Evolutionary conservation across 208 protist genomes (phyloP), one percentile per base, ranked within the genome.

Genomic region (Angomonas deanei): DNA sequence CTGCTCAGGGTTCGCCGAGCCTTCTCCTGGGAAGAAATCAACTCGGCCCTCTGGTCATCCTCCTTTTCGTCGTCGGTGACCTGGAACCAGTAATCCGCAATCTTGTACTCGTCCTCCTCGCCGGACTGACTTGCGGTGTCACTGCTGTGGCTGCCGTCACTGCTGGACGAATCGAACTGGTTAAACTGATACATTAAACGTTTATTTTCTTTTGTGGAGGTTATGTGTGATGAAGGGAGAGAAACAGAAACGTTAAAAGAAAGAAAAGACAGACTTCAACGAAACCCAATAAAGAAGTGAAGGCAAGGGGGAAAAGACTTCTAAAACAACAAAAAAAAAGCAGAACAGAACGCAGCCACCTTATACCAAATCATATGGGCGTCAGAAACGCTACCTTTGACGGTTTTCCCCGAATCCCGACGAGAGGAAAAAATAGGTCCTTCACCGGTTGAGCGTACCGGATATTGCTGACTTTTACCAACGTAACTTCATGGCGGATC

Each of bases 61-160:
- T 74, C 75, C 53, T 88, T 82, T 24, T 91, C 86, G 33, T 87
- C 83, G 55, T 92, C 83, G 33, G 85, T 88, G 38, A 78, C 48
- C 55, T 86, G 78, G 63, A 74, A 78, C 11, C 82, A 62, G 59
- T 84, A 74, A 10, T 76, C 76, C 50, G 86, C 78, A 30, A 72
- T 64, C 23, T 76, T 58, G 23, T 84, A 24, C 28, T 56, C 23
- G 13, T 32, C 74, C 53, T 86, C 80, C 28, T 70, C 67, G 19
- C 72, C 57, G 23, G 80, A n/a, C 50, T 87, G 71, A 26, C 63
- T 61, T 63, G 82, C 80, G 24, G 64, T 72, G 67, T 86, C 81
- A 61, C 77, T 87, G 61, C 86, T 74, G 56, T 57, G 66, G 19
- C 54, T 64, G 36, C n/a, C n/a, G n/a, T n/a, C n/a, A n/a, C 77